Evolutionary conservation across 306 rosid species (phyloP).

Genomic region (Cucurbita maxima): DNA sequence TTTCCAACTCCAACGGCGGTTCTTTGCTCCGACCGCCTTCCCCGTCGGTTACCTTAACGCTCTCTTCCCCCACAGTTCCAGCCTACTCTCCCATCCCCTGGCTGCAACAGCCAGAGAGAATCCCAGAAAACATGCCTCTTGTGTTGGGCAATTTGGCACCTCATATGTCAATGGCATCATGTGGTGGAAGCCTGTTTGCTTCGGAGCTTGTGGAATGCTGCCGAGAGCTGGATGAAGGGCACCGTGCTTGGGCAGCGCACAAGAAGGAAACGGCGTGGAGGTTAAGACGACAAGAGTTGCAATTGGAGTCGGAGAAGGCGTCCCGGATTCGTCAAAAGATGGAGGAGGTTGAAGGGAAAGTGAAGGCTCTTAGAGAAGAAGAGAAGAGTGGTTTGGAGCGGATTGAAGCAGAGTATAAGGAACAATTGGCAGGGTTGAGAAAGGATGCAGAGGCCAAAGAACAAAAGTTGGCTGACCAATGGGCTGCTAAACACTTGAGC

Average conservation of each 20-base stretch:
- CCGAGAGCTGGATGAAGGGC: conserved; percentile 81
- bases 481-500: conserved; percentile 71
- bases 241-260: conserved; percentile 66
- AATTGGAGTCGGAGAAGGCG: conserved; percentile 79
- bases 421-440: conserved; percentile 63
- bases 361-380: conserved; percentile 76
- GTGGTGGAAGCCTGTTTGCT: conserved; percentile 41
- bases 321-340: conserved; percentile 59
- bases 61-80: conserved; percentile 61
- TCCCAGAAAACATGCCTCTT: conserved; percentile 37
- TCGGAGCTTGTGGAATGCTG: conserved; percentile 73
- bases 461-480: conserved; percentile 87
- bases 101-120: conserved; percentile 76
- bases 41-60: conserved; percentile 75
- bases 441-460: conserved; percentile 87
- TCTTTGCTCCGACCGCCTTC: conserved; percentile 52
- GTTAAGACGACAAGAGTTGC: conserved; percentile 78
- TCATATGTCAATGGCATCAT: conserved; percentile 28
- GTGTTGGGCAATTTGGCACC: conserved; percentile 40
- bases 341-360: conserved; percentile 72
- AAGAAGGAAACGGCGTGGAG: conserved; percentile 84
- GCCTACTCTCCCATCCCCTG: conserved; percentile 51
- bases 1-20: conserved; percentile 41
- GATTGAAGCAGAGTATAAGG: conserved; percentile 72
- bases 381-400: conserved; percentile 57